Evolutionary conservation across 768 basidiomycete genomes (phyloP).

Genomic region (Mycena filopes): DNA sequence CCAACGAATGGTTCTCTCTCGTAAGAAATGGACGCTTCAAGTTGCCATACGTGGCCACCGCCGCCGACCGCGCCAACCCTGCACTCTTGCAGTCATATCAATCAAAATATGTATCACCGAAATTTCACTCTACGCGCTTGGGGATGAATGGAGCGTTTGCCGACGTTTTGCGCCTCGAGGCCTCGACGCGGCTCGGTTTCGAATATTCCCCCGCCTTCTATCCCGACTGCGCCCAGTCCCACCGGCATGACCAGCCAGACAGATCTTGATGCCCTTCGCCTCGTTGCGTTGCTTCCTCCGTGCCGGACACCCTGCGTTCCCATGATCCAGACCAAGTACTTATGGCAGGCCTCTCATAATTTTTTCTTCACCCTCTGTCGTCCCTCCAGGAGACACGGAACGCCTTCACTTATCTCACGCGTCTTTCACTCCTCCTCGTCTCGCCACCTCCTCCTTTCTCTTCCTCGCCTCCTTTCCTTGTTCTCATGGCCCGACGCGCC

Average conservation of each 20-base stretch:
- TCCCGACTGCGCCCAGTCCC: slow-evolving; percentile 9
- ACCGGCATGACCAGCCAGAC: slow-evolving; percentile 4
- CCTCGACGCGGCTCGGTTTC: slow-evolving; percentile 22
- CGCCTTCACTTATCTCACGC: slow-evolving; percentile 31
- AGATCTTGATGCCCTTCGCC: slow-evolving; percentile 31
- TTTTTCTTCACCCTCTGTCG: slow-evolving; percentile 28
- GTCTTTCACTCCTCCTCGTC: slow-evolving; percentile 27
- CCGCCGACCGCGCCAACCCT: not conserved
- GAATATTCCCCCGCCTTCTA: slow-evolving; percentile 32
- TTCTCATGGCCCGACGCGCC: slow-evolving; percentile 37
- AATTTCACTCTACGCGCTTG: slow-evolving; percentile 9
- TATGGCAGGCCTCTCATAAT: slow-evolving; percentile 27
- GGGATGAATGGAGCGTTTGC: slow-evolving; percentile 23
- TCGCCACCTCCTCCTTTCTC: slow-evolving; percentile 22
- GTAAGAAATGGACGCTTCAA: slow-evolving; percentile 23
- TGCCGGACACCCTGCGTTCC: slow-evolving; percentile 16
- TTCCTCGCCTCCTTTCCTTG: slow-evolving; percentile 15
- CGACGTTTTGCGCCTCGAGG: slow-evolving; percentile 34
- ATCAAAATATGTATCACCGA: slow-evolving; percentile 19
- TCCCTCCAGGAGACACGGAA: slow-evolving; percentile 27
- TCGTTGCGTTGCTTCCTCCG: slow-evolving; percentile 36
- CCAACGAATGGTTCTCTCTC: slow-evolving; percentile 19
- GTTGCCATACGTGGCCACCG: slow-evolving; percentile 21
- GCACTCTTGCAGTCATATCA: slow-evolving; percentile 6
- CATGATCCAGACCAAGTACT: slow-evolving; percentile 25